A percentile compares a stretch with the other conserved stretches of the same genome.
Evolutionary conservation across 768 basidiomycete species (phyloP).

Genomic region (Paxillus ammoniavirescens): DNA sequence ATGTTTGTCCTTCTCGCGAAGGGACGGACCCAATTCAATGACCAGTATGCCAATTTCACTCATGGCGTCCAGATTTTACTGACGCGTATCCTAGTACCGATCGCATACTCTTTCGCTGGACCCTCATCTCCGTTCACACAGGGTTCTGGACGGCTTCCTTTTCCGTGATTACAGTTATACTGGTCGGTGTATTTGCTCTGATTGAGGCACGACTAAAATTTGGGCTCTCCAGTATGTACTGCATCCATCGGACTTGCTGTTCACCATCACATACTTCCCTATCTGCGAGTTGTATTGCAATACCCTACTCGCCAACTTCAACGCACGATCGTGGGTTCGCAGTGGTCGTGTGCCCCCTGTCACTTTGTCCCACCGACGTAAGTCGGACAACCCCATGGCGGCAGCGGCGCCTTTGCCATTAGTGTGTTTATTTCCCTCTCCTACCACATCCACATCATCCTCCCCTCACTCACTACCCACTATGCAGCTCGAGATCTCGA

Average conservation of each 20-base stretch:
- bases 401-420: no score
- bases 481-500: no score
- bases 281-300: constrained; percentile 23
- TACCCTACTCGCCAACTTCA: constrained; percentile 22
- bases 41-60: background rate
- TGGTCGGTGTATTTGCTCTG: background rate
- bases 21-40: background rate
- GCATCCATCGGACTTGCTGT: background rate
- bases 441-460: no score
- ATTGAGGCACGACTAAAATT: background rate
- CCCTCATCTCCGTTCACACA: background rate
- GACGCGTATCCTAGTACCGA: background rate
- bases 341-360: no score
- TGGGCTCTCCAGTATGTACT: background rate
- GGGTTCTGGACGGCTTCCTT: background rate
- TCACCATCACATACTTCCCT: constrained; percentile 12
- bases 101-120: background rate
- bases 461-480: no score
- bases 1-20: background rate
- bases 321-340: background rate
- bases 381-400: no score
- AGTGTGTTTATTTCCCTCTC: no score
- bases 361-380: no score
- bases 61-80: background rate
- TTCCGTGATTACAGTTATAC: background rate